phyloP scores from a whole-genome alignment of 192 early-diverging fungal species.

The Backusella tuberculispora region DNA sequence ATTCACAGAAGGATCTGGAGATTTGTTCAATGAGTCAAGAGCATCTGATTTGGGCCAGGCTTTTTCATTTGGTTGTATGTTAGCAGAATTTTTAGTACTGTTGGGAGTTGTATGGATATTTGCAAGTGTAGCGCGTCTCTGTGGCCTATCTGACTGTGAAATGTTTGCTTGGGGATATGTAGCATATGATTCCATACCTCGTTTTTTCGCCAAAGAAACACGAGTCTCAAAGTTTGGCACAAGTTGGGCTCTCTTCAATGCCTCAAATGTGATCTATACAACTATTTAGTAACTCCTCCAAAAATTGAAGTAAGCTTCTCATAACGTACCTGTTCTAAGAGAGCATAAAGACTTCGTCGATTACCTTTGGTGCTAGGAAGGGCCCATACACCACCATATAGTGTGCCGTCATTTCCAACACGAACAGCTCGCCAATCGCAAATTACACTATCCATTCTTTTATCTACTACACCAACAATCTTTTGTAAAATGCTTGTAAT shows the following conservation, averaged over 20 bases:
- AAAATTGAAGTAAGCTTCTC: neutral
- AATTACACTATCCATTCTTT: conserved; percentile 41
- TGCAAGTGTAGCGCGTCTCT: conserved; percentile 3
- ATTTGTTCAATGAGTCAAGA: conserved; percentile 20
- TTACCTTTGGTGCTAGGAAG: conserved; percentile 27
- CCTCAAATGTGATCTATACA: conserved; percentile 40
- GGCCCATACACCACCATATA: conserved; percentile 42
- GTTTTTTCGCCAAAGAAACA: conserved; percentile 41
- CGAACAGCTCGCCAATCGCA: conserved; percentile 43
- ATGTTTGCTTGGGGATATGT: neutral
- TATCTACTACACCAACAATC: conserved; percentile 54
- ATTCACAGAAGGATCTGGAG: conserved; percentile 7
- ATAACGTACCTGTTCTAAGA: conserved; percentile 34
- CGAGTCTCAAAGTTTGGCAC: conserved; percentile 49
- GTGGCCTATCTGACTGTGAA: neutral
- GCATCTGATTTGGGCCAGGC: neutral
- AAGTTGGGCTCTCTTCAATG: conserved; percentile 41
- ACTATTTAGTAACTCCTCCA: neutral
- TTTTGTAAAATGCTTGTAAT: conserved; percentile 60
- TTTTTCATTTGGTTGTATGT: neutral
- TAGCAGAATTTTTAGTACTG: neutral
- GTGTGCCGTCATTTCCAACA: conserved; percentile 35
- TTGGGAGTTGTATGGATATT: neutral
- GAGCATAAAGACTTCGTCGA: conserved; percentile 39
- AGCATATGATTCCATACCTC: conserved; percentile 26